Evolutionary conservation across 2,329 filamentous ascomycete species (phyloP).

Genomic region (Exophiala dermatitidis): DNA sequence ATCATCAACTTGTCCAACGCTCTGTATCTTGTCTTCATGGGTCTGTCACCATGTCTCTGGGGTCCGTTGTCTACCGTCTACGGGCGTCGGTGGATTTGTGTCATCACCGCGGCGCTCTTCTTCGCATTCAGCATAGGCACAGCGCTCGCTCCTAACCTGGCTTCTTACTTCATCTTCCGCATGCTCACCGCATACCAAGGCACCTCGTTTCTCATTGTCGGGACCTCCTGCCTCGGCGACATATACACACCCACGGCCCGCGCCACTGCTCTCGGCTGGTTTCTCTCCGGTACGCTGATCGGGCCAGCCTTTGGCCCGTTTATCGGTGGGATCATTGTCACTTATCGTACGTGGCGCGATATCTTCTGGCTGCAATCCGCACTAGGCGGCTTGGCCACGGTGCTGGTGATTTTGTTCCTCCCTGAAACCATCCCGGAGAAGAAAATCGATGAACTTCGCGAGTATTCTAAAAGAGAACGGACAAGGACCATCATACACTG

Average conservation of each 20-base stretch:
- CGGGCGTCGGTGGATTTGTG: slow-evolving; percentile 52
- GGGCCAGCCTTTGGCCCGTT: slow-evolving; percentile 64
- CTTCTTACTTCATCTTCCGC: slow-evolving; percentile 65
- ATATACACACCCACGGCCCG: slow-evolving; percentile 60
- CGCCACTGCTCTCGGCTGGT: slow-evolving; percentile 67
- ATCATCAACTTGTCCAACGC: slow-evolving; percentile 70
- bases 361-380: slow-evolving; percentile 74
- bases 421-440: slow-evolving; percentile 66
- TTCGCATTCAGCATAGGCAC: slow-evolving; percentile 64
- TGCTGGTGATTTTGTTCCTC: slow-evolving; percentile 59
- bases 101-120: slow-evolving; percentile 57
- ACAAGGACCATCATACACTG: slow-evolving; percentile 52
- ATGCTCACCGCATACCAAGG: slow-evolving; percentile 68
- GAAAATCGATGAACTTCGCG: slow-evolving; percentile 55
- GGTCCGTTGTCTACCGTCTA: slow-evolving; percentile 63
- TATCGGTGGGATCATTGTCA: slow-evolving; percentile 69
- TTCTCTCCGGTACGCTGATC: slow-evolving; percentile 62
- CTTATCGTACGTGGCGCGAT: slow-evolving; percentile 62
- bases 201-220: slow-evolving; percentile 66
- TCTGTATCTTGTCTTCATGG: slow-evolving; percentile 68
- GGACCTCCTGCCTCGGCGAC: slow-evolving; percentile 61
- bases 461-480: slow-evolving; percentile 44
- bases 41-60: slow-evolving; percentile 61
- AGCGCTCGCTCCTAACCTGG: slow-evolving; percentile 63
- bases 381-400: slow-evolving; percentile 53